Conservation (phyloP, 2,329 filamentous ascomycete species). For the Huntiella omanensis region DNA sequence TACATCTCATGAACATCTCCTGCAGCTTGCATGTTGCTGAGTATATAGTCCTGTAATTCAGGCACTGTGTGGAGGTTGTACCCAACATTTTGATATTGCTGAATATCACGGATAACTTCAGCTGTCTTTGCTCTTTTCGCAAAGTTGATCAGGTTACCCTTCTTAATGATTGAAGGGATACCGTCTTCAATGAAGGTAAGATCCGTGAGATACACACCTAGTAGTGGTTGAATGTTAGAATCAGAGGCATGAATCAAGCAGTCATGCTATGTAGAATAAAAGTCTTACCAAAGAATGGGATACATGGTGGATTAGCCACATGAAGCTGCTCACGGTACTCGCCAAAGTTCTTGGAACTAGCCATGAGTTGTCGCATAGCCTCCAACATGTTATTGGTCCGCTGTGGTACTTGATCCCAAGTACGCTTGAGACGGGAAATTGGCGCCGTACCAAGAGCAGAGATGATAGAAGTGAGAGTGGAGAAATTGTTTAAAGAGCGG, state of each 20-base stretch:
- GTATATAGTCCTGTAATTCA: slow-evolving; percentile 89
- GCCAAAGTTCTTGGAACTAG: slow-evolving; percentile 92
- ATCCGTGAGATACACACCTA: slow-evolving; percentile 90
- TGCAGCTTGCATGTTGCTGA: slow-evolving; percentile 88
- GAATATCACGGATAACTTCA: slow-evolving; percentile 94
- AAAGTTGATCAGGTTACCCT: slow-evolving; percentile 94
- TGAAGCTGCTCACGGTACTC: slow-evolving; percentile 90
- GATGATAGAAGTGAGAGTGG: slow-evolving; percentile 91
- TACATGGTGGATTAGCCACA: slow-evolving; percentile 85
- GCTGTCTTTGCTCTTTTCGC: slow-evolving; percentile 95
- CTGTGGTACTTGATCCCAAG: slow-evolving; percentile 83
- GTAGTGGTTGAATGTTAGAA: neutral
- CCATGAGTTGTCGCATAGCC: slow-evolving; percentile 86
- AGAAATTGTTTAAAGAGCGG: slow-evolving; percentile 84
- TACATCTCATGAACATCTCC: slow-evolving; percentile 99
- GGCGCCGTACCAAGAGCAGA: slow-evolving; percentile 87
- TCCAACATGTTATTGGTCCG: slow-evolving; percentile 67
- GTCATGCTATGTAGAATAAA: neutral
- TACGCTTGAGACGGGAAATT: slow-evolving; percentile 80
- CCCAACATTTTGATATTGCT: slow-evolving; percentile 96
- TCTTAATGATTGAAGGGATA: slow-evolving; percentile 90
- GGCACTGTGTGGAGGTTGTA: slow-evolving; percentile 77
- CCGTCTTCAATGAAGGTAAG: slow-evolving; percentile 97
- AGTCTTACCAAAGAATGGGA: slow-evolving; percentile 76
- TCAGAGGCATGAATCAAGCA: neutral